Evolutionary conservation across 2,329 filamentous ascomycete genomes (phyloP).

Genomic region (Pyrenochaeta sp.): DNA sequence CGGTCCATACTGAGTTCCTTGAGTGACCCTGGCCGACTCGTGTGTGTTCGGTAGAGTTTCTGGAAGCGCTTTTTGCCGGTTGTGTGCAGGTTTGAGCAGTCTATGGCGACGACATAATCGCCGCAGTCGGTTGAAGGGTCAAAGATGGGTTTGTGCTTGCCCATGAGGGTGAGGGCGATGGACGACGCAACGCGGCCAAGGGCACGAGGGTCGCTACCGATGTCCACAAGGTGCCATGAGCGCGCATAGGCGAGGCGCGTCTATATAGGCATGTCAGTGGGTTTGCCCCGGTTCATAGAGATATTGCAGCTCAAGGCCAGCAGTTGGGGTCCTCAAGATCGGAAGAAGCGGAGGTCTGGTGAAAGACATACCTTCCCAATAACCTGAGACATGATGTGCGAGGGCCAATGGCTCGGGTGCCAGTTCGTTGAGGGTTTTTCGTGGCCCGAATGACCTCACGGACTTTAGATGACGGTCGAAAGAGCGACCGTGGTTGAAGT

Average conservation of each 20-base stretch:
- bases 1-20: slow-evolving; percentile 92
- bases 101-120: slow-evolving; percentile 95
- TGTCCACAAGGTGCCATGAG: slow-evolving; percentile 90
- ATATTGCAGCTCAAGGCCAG: neutral
- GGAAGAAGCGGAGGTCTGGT: slow-evolving; percentile 30
- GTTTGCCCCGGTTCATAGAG: neutral
- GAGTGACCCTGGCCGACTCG: slow-evolving; percentile 85
- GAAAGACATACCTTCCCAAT: slow-evolving; percentile 71
- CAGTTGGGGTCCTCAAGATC: neutral
- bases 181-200: slow-evolving; percentile 88
- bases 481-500: neutral
- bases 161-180: slow-evolving; percentile 90
- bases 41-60: slow-evolving; percentile 96
- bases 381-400: slow-evolving; percentile 74
- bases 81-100: slow-evolving; percentile 84
- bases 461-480: neutral
- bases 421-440: neutral
- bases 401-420: slow-evolving; percentile 33
- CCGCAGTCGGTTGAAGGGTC: slow-evolving; percentile 98
- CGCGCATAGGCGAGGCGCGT: slow-evolving; percentile 96
- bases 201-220: slow-evolving; percentile 73
- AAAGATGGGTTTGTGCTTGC: slow-evolving; percentile 98
- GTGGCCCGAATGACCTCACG: neutral
- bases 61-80: slow-evolving; percentile 93
- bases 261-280: slow-evolving; percentile 57